Evolutionary conservation across 768 basidiomycete genomes (phyloP), one percentile per base, ranked within the genome.

Genomic region (Gyrodon lividus): DNA sequence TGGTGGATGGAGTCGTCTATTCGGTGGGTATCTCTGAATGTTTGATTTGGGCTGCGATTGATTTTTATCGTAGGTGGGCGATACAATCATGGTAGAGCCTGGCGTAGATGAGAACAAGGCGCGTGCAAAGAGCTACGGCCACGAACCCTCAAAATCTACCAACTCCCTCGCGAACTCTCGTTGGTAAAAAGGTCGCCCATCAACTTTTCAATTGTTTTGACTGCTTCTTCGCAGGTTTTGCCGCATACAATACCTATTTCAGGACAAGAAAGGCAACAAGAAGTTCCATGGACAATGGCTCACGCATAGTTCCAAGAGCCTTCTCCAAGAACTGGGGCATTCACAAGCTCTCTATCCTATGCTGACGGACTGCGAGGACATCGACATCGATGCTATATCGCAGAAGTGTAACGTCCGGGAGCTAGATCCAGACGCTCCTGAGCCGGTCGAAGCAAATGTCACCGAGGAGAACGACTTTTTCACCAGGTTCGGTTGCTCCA

Each of bases 221-320:
- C 24, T 50, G 47, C 6, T 39, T 14, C 24, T 20, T 2, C n/a
- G 20, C 22, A 90, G 88, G 88, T 90, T 90, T 59, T 80, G 80
- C 43, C 76, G 72, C n/a, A 84, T 89, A 37, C 74, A 73, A 4
- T 86, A 83, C 56, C 78, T 90, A 50, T 85, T 77, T 53, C 78
- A 84, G 46, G 64, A 71, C 5, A 30, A 43, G 20, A 48, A 61
- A 7, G 67, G 57, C 9, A 57, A 57, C 47, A 83, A 82, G 60
- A 76, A 73, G 69, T 83, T 86, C 48, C 88, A 90, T 64, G 86
- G 77, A 1, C 84, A 86, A 50, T 90, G 88, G 88, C 75, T 81
- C 50, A 69, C 72, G 7, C 88, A 87, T 69, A 80, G 77, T 12
- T 73, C 75, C 17, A 81, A 84, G 57, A 88, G 85, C 0, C 57